These are phyloP conservation scores for Lippia alba DNA, from an alignment of 305 asterid species.

Conservation along the genomic window DNA sequence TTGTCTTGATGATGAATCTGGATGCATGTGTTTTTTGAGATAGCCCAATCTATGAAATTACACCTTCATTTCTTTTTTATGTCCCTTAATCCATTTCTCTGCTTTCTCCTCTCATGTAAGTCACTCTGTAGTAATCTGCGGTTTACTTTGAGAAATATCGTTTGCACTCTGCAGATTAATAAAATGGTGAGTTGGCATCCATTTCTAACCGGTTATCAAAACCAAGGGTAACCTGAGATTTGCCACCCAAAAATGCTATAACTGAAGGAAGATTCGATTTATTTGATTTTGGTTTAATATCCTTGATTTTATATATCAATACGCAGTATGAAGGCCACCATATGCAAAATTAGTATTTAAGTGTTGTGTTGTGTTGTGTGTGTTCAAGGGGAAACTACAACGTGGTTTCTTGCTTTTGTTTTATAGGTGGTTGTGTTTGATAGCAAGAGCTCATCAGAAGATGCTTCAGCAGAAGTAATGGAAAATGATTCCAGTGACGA, in stretches of 20 bases:
- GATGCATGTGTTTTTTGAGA: background rate
- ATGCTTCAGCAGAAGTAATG: conserved; percentile 44
- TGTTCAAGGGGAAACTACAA: conserved; percentile 1
- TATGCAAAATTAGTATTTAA: conserved; percentile 4
- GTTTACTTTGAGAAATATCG: background rate
- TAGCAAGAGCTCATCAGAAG: conserved; percentile 55
- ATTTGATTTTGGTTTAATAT: background rate
- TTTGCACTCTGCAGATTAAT: background rate
- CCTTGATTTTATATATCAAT: background rate
- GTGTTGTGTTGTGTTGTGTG: conserved; percentile 12
- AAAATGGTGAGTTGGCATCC: background rate
- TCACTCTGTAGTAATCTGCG: background rate
- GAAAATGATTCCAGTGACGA: conserved; percentile 56
- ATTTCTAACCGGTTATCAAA: background rate
- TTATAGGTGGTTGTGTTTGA: conserved; percentile 80
- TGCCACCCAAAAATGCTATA: background rate
- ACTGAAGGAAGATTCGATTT: background rate
- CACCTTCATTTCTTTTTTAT: background rate
- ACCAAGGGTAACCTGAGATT: background rate
- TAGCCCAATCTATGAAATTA: background rate
- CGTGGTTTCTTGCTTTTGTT: conserved; percentile 26
- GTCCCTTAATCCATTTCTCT: background rate
- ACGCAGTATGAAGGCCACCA: conserved; percentile 1
- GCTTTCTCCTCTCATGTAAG: background rate
- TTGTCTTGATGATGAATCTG: conserved; percentile 6